Conservation (phyloP, 2,329 filamentous ascomycete species). For the Calonectria montana region DNA sequence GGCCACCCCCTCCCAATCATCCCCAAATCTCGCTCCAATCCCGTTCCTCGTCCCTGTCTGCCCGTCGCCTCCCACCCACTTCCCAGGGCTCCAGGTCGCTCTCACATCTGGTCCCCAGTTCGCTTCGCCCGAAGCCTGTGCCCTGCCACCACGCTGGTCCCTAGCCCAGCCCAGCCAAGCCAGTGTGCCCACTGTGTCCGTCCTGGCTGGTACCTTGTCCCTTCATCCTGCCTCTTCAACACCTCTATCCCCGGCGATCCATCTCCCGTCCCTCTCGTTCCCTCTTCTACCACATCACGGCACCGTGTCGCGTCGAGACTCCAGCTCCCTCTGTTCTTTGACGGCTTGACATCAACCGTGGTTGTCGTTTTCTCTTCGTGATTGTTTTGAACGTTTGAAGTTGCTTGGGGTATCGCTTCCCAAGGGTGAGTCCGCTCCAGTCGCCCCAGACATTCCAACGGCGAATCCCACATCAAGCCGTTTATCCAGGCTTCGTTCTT, state of each 20-base stretch:
- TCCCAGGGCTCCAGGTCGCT: conserved; percentile 1
- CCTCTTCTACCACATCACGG: conserved; percentile 28
- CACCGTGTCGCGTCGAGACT: conserved; percentile 36
- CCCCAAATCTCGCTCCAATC: conserved; percentile 9
- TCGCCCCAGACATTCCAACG: conserved; percentile 13
- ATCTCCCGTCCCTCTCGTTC: conserved; percentile 26
- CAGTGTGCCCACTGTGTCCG: conserved; percentile 19
- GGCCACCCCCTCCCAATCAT: conserved; percentile 6
- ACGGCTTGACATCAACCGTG: conserved; percentile 23
- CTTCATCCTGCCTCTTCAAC: conserved; percentile 37
- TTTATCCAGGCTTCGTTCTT: conserved; percentile 12
- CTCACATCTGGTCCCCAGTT: conserved; percentile 4
- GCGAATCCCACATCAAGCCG: conserved; percentile 14
- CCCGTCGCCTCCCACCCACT: background rate
- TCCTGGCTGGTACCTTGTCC: conserved; percentile 20
- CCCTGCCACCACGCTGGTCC: background rate
- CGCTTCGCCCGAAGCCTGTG: conserved; percentile 8
- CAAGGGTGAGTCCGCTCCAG: conserved; percentile 32
- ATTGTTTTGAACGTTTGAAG: conserved; percentile 28
- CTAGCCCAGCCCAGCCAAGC: background rate
- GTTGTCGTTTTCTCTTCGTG: conserved; percentile 22
- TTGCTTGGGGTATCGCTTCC: conserved; percentile 28
- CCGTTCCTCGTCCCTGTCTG: background rate
- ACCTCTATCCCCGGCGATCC: conserved; percentile 37
- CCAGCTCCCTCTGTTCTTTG: conserved; percentile 22